These are phyloP conservation scores for Alternaria brassicicola DNA, from an alignment of 2,329 filamentous ascomycete species.

Conservation along the genomic window DNA sequence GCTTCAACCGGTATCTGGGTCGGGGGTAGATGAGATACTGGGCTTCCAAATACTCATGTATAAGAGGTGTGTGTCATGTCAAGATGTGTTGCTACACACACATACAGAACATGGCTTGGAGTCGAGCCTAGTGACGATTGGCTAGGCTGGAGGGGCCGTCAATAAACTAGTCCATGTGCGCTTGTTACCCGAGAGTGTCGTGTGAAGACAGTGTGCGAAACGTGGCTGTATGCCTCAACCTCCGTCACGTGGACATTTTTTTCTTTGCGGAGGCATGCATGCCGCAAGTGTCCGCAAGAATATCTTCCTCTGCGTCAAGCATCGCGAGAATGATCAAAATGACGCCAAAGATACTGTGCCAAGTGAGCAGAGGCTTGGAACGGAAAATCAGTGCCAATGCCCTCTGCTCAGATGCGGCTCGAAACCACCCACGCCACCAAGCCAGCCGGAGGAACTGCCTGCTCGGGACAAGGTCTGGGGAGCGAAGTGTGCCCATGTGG, in stretches of 20 bases:
- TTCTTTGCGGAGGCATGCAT: background rate
- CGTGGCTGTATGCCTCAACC: background rate
- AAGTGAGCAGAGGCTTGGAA: conserved; percentile 14
- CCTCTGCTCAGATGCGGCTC: conserved; percentile 12
- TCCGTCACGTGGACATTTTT: background rate
- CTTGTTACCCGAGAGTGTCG: background rate
- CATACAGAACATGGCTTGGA: background rate
- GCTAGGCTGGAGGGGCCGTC: conserved; percentile 5
- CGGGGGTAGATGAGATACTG: background rate
- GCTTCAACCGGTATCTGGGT: background rate
- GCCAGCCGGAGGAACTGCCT: conserved; percentile 7
- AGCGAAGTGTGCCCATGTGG: background rate
- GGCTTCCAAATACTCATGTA: background rate
- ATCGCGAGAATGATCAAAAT: background rate
- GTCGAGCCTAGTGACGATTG: conserved; percentile 3
- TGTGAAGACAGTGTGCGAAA: background rate
- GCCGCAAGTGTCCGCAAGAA: background rate
- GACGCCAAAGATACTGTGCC: conserved; percentile 3
- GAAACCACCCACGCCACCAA: conserved; percentile 3
- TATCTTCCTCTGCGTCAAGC: background rate
- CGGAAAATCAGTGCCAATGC: background rate
- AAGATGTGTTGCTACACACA: background rate
- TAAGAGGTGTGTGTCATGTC: background rate
- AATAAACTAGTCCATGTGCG: background rate
- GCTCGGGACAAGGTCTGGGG: conserved; percentile 7